Evolutionary conservation across 1,284 basidiomycete species (phyloP).

Genomic region (Pseudozyma thailandica): DNA sequence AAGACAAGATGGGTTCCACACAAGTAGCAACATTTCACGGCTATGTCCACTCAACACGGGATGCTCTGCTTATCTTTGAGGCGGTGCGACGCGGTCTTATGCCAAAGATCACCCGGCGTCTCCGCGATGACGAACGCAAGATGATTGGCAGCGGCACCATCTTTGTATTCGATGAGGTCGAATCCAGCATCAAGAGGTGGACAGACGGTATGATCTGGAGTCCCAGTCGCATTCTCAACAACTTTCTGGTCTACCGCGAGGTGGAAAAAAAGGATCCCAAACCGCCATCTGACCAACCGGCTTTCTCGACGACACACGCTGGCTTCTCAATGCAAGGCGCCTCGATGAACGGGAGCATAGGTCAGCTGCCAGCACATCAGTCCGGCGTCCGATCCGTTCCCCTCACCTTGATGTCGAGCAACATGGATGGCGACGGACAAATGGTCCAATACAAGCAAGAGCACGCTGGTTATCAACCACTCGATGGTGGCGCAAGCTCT

Average conservation of each 20-base stretch:
- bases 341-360: constrained; percentile 4
- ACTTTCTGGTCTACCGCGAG: constrained; percentile 78
- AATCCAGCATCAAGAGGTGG: constrained; percentile 98
- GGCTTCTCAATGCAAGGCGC: constrained; percentile 20
- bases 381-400: constrained; percentile 29
- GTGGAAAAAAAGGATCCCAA: constrained; percentile 57
- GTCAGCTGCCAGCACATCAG: constrained; percentile 6
- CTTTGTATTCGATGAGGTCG: constrained; percentile 97
- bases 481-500: constrained; percentile 20
- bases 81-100: constrained; percentile 88
- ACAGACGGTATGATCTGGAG: constrained; percentile 97
- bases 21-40: constrained; percentile 30
- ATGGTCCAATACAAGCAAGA: constrained; percentile 28
- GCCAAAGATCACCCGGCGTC: constrained; percentile 89
- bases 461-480: constrained; percentile 6
- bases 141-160: constrained; percentile 94
- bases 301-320: constrained; percentile 28
- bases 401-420: constrained; percentile 30
- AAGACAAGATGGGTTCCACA: constrained; percentile 19
- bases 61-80: constrained; percentile 94
- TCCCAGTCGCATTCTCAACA: constrained; percentile 86
- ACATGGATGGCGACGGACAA: constrained; percentile 25
- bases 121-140: constrained; percentile 86
- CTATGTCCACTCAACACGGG: constrained; percentile 85
- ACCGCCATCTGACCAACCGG: constrained; percentile 29